A percentile compares a stretch with the other conserved stretches of the same genome.
phyloP scores from a whole-genome alignment of 1,284 basidiomycete genomes.

The Neotropicomus parvogracilis region DNA sequence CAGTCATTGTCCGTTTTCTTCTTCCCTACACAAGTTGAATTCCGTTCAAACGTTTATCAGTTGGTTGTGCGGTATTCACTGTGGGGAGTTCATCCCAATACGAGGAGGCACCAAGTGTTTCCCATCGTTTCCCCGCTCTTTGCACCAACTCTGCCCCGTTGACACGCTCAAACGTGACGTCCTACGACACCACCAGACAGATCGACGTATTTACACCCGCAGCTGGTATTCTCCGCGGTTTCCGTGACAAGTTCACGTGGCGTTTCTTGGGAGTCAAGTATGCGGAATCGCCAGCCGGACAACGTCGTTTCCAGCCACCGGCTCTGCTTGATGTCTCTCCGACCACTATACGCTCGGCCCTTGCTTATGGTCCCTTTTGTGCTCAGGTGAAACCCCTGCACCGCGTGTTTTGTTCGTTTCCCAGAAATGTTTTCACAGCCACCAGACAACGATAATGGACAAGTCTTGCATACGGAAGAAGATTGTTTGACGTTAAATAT shows the following conservation, averaged over 20 bases:
- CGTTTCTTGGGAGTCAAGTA: slow-evolving; percentile 20
- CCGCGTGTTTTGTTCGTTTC: background rate
- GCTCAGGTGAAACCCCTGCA: slow-evolving; percentile 8
- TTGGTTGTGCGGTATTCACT: slow-evolving; percentile 10
- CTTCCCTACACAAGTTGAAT: background rate
- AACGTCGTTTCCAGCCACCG: slow-evolving; percentile 14
- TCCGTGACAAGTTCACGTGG: slow-evolving; percentile 19
- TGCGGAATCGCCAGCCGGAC: slow-evolving; percentile 5
- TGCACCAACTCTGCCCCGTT: slow-evolving; percentile 8
- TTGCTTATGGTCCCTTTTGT: slow-evolving; percentile 14
- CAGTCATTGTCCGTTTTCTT: background rate
- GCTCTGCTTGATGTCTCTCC: slow-evolving; percentile 7
- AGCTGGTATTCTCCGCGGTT: slow-evolving; percentile 17
- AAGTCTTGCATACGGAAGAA: slow-evolving; percentile 5
- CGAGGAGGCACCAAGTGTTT: background rate
- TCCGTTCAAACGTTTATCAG: background rate
- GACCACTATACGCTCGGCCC: slow-evolving; percentile 1
- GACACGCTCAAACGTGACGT: slow-evolving; percentile 11
- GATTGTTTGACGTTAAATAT: slow-evolving; percentile 21
- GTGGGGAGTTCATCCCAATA: background rate
- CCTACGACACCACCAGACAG: slow-evolving; percentile 15
- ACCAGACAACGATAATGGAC: slow-evolving; percentile 13
- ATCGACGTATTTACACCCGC: slow-evolving; percentile 13
- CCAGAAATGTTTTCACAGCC: background rate
- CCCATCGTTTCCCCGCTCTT: too few relatives aligned